Percentiles rank a stretch among this genome's conserved stretches.
Conservation (phyloP, 192 early-diverging fungal species). For the Jimgerdemannia lactiflua region DNA sequence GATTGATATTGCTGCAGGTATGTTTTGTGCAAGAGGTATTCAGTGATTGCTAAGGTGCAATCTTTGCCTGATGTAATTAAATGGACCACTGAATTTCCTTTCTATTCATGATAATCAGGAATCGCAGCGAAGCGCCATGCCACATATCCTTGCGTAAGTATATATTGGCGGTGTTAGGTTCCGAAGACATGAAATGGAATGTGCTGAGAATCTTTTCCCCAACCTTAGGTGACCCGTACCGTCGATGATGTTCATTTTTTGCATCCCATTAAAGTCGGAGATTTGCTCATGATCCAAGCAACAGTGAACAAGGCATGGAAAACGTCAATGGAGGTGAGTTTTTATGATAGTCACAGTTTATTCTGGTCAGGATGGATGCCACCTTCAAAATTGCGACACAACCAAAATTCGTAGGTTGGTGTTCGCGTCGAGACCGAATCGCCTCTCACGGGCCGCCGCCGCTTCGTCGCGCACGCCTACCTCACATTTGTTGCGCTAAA, state of each 20-base stretch:
- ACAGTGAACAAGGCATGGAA: slow-evolving; percentile 68
- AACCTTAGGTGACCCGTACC: slow-evolving; percentile 53
- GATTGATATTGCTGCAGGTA: slow-evolving; percentile 66
- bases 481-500: slow-evolving; percentile 60
- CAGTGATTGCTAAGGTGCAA: too few relatives aligned
- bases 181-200: neutral
- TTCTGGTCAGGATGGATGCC: slow-evolving; percentile 1
- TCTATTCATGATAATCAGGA: too few relatives aligned
- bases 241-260: slow-evolving; percentile 73
- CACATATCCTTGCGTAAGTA: slow-evolving; percentile 45
- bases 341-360: neutral
- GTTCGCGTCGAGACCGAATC: slow-evolving; percentile 71
- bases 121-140: slow-evolving; percentile 63
- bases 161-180: neutral
- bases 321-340: slow-evolving; percentile 62
- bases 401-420: slow-evolving; percentile 22
- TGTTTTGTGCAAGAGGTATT: too few relatives aligned
- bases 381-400: neutral
- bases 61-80: too few relatives aligned
- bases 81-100: too few relatives aligned
- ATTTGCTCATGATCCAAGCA: slow-evolving; percentile 61
- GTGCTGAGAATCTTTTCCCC: too few relatives aligned
- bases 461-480: slow-evolving; percentile 65
- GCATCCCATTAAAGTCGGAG: slow-evolving; percentile 54
- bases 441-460: slow-evolving; percentile 45